phyloP scores from a whole-genome alignment of 352 stramenopile species.

The Globisporangium okanoganense region DNA sequence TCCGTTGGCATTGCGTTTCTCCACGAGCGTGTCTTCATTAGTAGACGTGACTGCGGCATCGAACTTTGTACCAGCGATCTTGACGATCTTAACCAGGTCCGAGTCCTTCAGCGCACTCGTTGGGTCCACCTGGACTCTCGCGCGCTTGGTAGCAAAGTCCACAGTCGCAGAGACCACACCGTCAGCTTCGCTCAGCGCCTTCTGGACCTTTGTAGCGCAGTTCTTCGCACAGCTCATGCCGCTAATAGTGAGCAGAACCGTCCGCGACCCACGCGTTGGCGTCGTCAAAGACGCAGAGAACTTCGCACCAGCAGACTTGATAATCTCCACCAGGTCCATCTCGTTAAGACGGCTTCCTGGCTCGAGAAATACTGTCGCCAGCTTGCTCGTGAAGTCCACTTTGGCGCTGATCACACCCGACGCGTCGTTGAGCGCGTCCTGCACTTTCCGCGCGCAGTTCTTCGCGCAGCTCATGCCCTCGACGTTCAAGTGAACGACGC shows the following conservation, averaged over 20 bases:
- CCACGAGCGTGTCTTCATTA: not conserved
- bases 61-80: slow-evolving; percentile 40
- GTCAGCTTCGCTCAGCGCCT: slow-evolving; percentile 42
- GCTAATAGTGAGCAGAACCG: slow-evolving; percentile 50
- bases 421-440: slow-evolving; percentile 51
- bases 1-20: not conserved
- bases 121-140: slow-evolving; percentile 55
- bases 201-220: slow-evolving; percentile 69
- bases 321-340: slow-evolving; percentile 55
- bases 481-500: slow-evolving; percentile 67
- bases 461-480: slow-evolving; percentile 75
- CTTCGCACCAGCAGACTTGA: slow-evolving; percentile 53
- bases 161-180: slow-evolving; percentile 71
- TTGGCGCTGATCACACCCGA: slow-evolving; percentile 73
- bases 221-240: slow-evolving; percentile 83
- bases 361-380: slow-evolving; percentile 75
- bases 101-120: slow-evolving; percentile 56
- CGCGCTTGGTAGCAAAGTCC: slow-evolving; percentile 58
- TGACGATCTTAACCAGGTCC: slow-evolving; percentile 53
- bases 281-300: slow-evolving; percentile 52
- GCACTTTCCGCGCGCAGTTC: slow-evolving; percentile 76
- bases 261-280: slow-evolving; percentile 36
- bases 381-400: slow-evolving; percentile 73
- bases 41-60: slow-evolving; percentile 18
- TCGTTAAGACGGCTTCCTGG: slow-evolving; percentile 62